Evolutionary conservation across 371 early-diverging fungal genomes (phyloP), one percentile per base, ranked within the genome.

Genomic region (Apophysomyces ossiformis): DNA sequence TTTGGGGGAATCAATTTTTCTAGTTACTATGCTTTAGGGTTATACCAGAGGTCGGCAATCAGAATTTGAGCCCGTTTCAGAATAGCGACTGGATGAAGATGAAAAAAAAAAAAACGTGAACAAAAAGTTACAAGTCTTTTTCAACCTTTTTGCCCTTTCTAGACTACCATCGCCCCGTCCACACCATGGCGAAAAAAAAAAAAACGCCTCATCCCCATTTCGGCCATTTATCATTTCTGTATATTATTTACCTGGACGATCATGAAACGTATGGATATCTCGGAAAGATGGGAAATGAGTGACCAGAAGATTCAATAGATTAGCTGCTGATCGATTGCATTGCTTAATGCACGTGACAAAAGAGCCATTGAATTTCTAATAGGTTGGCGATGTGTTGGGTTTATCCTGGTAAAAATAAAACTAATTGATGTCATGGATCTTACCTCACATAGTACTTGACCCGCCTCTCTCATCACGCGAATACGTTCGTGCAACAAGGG

Each of bases 31-130:
- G 16, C 21, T 21, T n/a, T 50, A 7, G 16, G 54, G 54, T 50
- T 18, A 50, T 50, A 50, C 91, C 95, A 96, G 37, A 93, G 70
- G 68, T 96, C 96, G 56, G 94, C 96, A n/a, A 92, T 88, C 46
- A 96, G 83, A 59, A 96, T 96, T 76, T 96, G 95, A 12, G 92
- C 93, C 39, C 96, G 78, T 78, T 96, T 96, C 67, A 89, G 88
- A 56, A 96, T 73, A 57, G 76, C 79, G 11, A 94, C 95, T 75
- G 32, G 32, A 3, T 26, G 32, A 26, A 26, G 2, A 26, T 26
- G 1, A 2, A 67, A 8, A 50, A 37, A 36, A 5, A 45, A 32
- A 50, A 45, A 41, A 5, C n/a, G 16, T 36, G n/a, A 44, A 58
- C 4, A 18, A 45, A 35, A 26, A 56, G 46, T 18, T 18, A 18